A percentile compares a stretch with the other conserved stretches of the same genome.
Conservation (phyloP, 2,329 filamentous ascomycete species). For the Diaporthe capsici region DNA sequence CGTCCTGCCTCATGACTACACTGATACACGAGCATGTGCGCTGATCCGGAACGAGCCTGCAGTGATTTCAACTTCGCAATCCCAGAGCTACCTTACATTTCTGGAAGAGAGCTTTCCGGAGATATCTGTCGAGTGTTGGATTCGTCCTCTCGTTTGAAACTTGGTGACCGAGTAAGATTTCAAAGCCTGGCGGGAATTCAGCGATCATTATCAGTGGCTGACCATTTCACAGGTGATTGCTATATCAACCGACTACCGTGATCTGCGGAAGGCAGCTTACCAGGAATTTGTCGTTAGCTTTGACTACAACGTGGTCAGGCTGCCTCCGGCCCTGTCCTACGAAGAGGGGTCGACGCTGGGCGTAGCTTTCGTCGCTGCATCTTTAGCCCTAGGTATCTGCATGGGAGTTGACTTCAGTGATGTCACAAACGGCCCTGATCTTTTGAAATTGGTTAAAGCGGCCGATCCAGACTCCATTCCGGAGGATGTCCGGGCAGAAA, state of each 20-base stretch:
- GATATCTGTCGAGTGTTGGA: slow-evolving; percentile 65
- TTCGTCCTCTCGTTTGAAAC: slow-evolving; percentile 63
- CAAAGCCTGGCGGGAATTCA: neutral
- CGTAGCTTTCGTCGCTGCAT: slow-evolving; percentile 80
- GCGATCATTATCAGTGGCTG: neutral
- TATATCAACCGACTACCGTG: slow-evolving; percentile 82
- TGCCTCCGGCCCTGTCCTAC: slow-evolving; percentile 67
- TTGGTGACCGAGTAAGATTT: slow-evolving; percentile 65
- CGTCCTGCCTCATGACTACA: neutral
- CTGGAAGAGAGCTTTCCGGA: slow-evolving; percentile 79
- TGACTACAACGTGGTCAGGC: slow-evolving; percentile 74
- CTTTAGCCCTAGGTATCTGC: slow-evolving; percentile 76
- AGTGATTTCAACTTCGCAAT: slow-evolving; percentile 81
- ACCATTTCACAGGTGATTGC: slow-evolving; percentile 63
- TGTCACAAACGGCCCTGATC: slow-evolving; percentile 69
- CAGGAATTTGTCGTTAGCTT: slow-evolving; percentile 78
- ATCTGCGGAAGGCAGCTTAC: slow-evolving; percentile 79
- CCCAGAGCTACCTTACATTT: slow-evolving; percentile 76
- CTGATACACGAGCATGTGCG: neutral
- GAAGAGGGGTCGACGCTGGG: slow-evolving; percentile 75
- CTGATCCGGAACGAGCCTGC: neutral
- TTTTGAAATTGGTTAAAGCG: slow-evolving; percentile 64
- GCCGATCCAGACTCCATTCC: slow-evolving; percentile 66
- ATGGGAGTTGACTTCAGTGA: slow-evolving; percentile 75
- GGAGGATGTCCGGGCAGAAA: slow-evolving; percentile 73